phyloP scores from a whole-genome alignment of 1,139 yeast genomes.

The Yamadazyma spencermartinsiae region DNA sequence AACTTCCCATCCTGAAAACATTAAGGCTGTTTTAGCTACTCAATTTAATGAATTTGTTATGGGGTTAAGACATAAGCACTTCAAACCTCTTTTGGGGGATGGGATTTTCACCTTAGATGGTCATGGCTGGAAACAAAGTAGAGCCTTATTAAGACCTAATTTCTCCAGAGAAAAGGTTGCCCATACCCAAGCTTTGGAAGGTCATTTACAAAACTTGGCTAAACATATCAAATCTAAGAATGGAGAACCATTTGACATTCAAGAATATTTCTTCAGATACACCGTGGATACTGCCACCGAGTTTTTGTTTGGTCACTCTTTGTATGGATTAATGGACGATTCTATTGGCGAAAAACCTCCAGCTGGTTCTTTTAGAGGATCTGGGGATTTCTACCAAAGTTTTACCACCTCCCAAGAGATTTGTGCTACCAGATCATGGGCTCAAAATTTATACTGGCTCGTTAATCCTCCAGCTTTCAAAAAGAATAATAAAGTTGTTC shows the following conservation, averaged over 20 bases:
- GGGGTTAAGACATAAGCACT: slow-evolving; percentile 45
- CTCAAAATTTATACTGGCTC: slow-evolving; percentile 28
- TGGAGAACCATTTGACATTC: slow-evolving; percentile 33
- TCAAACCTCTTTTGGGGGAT: slow-evolving; percentile 50
- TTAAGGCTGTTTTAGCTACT: slow-evolving; percentile 39
- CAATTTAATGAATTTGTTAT: slow-evolving; percentile 53
- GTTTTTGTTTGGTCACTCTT: slow-evolving; percentile 51
- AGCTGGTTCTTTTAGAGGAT: slow-evolving; percentile 20
- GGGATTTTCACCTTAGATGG: slow-evolving; percentile 60
- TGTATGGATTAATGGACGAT: slow-evolving; percentile 35
- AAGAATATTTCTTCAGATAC: slow-evolving; percentile 37
- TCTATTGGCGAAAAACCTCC: slow-evolving; percentile 24
- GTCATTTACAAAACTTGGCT: slow-evolving; percentile 41
- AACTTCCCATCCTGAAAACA: slow-evolving; percentile 32
- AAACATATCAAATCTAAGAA: slow-evolving; percentile 26
- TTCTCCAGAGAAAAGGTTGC: slow-evolving; percentile 55
- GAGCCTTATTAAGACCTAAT: slow-evolving; percentile 58
- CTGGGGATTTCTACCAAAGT: slow-evolving; percentile 23
- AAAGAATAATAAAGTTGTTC: slow-evolving; percentile 9
- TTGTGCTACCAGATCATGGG: slow-evolving; percentile 20
- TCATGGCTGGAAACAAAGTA: slow-evolving; percentile 57
- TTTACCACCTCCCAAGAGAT: slow-evolving; percentile 27
- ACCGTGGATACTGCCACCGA: slow-evolving; percentile 56
- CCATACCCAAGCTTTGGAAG: slow-evolving; percentile 46
- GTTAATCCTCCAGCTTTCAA: slow-evolving; percentile 10